Evolutionary conservation across 192 early-diverging fungal genomes (phyloP), one percentile per base, ranked within the genome.

Genomic region (Coemansia furcata): DNA sequence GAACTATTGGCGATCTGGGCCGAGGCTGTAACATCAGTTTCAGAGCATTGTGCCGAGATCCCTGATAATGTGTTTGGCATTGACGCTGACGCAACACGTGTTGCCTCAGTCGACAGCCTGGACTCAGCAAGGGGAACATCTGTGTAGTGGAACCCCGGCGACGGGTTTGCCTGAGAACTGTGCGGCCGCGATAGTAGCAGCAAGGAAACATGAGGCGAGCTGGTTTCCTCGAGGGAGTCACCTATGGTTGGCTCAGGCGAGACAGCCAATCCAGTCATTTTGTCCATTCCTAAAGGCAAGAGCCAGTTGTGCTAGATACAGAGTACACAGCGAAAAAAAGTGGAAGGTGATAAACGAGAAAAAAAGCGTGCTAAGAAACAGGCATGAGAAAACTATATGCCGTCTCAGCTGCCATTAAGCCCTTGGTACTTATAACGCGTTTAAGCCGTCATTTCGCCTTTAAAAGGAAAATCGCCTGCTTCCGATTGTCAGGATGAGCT

Each of bases 21-120:
- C 14, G 60, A 63, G 26, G 7, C 43, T 23, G 30, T 15, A 14
- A n/a, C 15, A 26, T 17, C 12, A 5, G 54, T 55, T 55, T 55
- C 54, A 15, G 54, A 33, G 54, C 23, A 52, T 52, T 52, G 50
- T 52, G 50, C 26, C 50, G 26, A 52, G 50, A 11, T 52, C 26
- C 12, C 50, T 26, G 30, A 26, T 30, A 30, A 30, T 19, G 44
- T 8, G 7, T 6, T 46, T 43, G 42, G 12, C 19, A 50, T 23
- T 55, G 54, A 15, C 30, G 23, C 14, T 55, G 54, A 33, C 33
- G 62, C 65, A n/a, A 74, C 68, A 43, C 70, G 57, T 19, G 72
- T 74, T 1, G 52, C 44, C 26, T 59, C 63, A 17, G 60, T 60
- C 9, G 62, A 60, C 35, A 73, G 49, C 17, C 17, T 44, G 44